A percentile compares a stretch with the other conserved stretches of the same genome.
Evolutionary conservation across 495 filamentous ascomycete genomes (phyloP).

Genomic region (Glonium stellatum): DNA sequence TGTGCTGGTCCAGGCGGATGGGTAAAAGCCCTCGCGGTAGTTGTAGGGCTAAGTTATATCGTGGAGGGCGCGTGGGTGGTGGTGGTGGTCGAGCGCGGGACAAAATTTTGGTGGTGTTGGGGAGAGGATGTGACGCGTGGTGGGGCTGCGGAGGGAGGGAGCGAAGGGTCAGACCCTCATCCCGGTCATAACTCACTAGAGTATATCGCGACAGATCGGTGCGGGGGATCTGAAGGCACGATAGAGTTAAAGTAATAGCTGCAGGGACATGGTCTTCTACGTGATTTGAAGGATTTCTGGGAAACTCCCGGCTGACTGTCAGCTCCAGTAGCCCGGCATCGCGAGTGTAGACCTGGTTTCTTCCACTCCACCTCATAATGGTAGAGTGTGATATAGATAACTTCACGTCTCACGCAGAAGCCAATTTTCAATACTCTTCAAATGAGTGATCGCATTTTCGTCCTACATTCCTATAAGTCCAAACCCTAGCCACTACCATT

Average conservation of each 20-base stretch:
- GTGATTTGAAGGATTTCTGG: too few relatives aligned
- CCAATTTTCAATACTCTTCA: neutral
- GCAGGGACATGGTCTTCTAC: too few relatives aligned
- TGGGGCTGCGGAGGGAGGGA: neutral
- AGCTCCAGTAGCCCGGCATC: too few relatives aligned
- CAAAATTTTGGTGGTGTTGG: neutral
- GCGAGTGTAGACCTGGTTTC: too few relatives aligned
- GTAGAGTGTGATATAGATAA: neutral
- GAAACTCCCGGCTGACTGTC: too few relatives aligned
- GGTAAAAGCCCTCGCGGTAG: neutral
- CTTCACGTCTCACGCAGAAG: neutral
- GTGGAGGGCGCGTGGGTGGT: neutral
- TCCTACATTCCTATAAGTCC: neutral
- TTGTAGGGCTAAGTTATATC: neutral
- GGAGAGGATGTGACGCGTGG: neutral
- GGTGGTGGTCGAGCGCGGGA: neutral
- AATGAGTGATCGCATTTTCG: slow-evolving; percentile 2
- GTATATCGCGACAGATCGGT: too few relatives aligned
- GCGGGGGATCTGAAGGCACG: too few relatives aligned
- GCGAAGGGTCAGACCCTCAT: neutral
- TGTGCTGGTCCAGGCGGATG: slow-evolving; percentile 47
- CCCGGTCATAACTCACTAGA: too few relatives aligned
- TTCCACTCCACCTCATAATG: too few relatives aligned
- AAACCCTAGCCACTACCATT: neutral
- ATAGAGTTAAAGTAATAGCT: too few relatives aligned